Base-by-base conservation (phyloP, 2,329 filamentous ascomycete species). In the Coleophoma crateriformis region DNA sequence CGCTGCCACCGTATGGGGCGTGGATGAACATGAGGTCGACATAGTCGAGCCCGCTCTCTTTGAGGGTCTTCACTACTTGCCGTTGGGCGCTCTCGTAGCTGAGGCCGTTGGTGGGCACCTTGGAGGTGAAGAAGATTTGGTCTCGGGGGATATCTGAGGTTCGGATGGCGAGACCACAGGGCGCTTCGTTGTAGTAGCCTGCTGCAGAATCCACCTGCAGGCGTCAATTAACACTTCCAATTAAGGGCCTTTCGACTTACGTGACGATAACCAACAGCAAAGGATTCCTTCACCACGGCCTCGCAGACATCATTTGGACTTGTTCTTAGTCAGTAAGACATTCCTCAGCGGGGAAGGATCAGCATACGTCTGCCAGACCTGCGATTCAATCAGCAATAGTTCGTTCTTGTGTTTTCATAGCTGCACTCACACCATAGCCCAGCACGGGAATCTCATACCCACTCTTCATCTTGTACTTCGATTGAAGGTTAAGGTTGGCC, bases 21-120 rank as follows among this genome's bases (percentile, higher is more conserved):
- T 85, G 82, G 47, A 85, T 75, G 17, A 85, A 75, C 65, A 78
- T 77, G 50, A 88, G 73, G 59, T 88, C 84, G 54, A 88, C 75
- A 64, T 88, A 88, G 19, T 73, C 78, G 4, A 88, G 71, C 12
- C 79, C 77, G 0, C 54, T 57, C 52, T 81, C 75, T 46, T 73
- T 67, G 19, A 91, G 69, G 14, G 83, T 86, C 47, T 76, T 70
- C 55, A 84, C 69, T 54, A 95, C 76, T 55, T 82, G 78, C 14
- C 73, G 72, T 64, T 82, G 83, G 19, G 86, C 77, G 50, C 72
- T 77, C 12, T 84, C 76, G 60, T 92, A 94, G 54, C 74, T 76
- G 61, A 81, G 72, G 2, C 62, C 45, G 12, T 62, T 67, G 2
- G 72, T 68, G 4, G 76, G 76, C 6, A 84, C 72, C 61, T 85